Evolutionary conservation across 805 yeast species (phyloP), one percentile per base, ranked within the genome.

Genomic region (Lipomyces chichibuensis): DNA sequence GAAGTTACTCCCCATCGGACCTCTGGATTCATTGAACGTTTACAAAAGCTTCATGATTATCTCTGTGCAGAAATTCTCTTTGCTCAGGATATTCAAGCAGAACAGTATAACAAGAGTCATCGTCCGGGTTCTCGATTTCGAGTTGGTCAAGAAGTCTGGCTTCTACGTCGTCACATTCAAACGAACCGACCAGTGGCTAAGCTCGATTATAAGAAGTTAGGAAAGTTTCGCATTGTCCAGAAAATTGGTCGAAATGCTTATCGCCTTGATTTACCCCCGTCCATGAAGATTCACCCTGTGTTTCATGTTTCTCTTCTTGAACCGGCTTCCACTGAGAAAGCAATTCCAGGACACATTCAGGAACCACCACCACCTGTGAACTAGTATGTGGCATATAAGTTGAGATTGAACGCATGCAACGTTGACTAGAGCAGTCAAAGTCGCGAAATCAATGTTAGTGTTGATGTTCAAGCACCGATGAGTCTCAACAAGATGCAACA

Each of bases 291-390:
- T 11, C 27, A 51, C 17, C 54, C 20, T 14, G 39, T 54, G n/a
- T 54, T 54, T 20, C 57, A 54, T 14, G 57, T 54, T 8, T 54
- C 57, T 17, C 57, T 54, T n/a, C 17, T 54, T 2, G 57, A 54
- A 54, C 57, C 57, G 39, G 57, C 35, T 9, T 51, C 54, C 54
- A 13, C 54, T 2, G 54, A 5, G 14, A 6, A 5, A 2, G 27
- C 25, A 51, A 51, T 51, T 51, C 54, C 54, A n/a, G n/a, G n/a
- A n/a, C n/a, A n/a, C n/a, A n/a, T n/a, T n/a, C n/a, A n/a, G n/a
- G n/a, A n/a, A n/a, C n/a, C n/a, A n/a, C n/a, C n/a, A n/a, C n/a
- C n/a, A n/a, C n/a, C n/a, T n/a, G n/a, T n/a, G n/a, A n/a, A n/a
- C n/a, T n/a, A n/a, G n/a, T n/a, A n/a, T n/a, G n/a, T n/a, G n/a